Evolutionary conservation across 2,329 filamentous ascomycete species (phyloP).

Genomic region (Reticulascus tulasneorum): DNA sequence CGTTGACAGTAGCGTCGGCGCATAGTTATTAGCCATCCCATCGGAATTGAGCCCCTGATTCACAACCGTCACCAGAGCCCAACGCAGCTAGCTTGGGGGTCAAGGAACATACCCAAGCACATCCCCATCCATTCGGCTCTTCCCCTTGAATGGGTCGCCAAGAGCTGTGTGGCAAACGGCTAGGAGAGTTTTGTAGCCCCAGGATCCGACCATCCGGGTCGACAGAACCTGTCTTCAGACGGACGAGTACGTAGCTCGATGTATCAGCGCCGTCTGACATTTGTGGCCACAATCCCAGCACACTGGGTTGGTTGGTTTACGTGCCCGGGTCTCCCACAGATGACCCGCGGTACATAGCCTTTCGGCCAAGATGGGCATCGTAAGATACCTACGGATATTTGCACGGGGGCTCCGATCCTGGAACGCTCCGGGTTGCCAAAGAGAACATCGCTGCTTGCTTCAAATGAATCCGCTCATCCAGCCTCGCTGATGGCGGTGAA

Average conservation of each 20-base stretch:
- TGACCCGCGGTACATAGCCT: too few species aligned
- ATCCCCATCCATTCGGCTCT: constrained; percentile 17
- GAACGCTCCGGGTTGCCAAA: too few species aligned
- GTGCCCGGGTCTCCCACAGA: too few species aligned
- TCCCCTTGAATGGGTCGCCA: constrained; percentile 15
- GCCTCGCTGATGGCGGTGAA: too few species aligned
- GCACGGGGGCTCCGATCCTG: too few species aligned
- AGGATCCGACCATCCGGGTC: constrained; percentile 15
- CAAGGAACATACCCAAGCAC: constrained; percentile 5
- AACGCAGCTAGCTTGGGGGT: constrained; percentile 8
- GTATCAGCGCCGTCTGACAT: constrained; percentile 7
- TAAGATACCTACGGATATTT: too few species aligned
- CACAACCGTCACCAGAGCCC: constrained; percentile 4
- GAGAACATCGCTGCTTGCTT: too few species aligned
- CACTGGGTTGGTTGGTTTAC: too few species aligned
- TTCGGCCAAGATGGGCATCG: too few species aligned
- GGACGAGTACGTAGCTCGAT: constrained; percentile 2
- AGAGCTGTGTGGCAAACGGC: constrained; percentile 11
- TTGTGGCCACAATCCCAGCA: too few species aligned
- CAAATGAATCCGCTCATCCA: too few species aligned
- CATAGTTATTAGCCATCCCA: constrained; percentile 12
- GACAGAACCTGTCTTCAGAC: constrained; percentile 6
- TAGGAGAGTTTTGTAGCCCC: constrained; percentile 15
- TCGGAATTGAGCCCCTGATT: constrained; percentile 13
- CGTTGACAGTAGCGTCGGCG: constrained; percentile 15